Evolutionary conservation across 2,329 filamentous ascomycete species (phyloP).

Genomic region (Magnaporthiopsis incrustans): DNA sequence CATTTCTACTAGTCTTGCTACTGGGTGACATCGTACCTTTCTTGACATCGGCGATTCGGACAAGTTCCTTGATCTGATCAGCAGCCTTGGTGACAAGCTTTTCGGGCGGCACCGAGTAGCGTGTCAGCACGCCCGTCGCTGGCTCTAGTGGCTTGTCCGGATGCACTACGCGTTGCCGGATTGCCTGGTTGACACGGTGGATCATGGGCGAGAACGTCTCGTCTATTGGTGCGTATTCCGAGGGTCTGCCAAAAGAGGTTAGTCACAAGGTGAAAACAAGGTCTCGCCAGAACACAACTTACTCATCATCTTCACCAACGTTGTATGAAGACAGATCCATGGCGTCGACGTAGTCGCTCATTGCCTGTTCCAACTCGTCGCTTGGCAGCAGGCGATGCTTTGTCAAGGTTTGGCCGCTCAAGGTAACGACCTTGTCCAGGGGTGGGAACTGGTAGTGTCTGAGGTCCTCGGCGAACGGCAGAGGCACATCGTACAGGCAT

Average conservation of each 20-base stretch:
- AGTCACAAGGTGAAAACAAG: neutral
- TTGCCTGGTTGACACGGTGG: conserved; percentile 82
- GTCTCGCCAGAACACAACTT: conserved; percentile 19
- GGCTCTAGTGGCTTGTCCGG: conserved; percentile 56
- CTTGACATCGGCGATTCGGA: conserved; percentile 70
- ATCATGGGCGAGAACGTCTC: conserved; percentile 78
- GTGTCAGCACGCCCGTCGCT: conserved; percentile 52
- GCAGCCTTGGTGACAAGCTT: conserved; percentile 53
- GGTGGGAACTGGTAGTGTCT: conserved; percentile 87
- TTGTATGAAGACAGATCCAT: conserved; percentile 72
- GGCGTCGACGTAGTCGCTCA: conserved; percentile 85
- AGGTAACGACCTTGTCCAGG: conserved; percentile 76
- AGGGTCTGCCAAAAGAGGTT: conserved; percentile 25
- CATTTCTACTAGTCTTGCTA: too few relatives aligned
- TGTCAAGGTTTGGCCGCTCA: conserved; percentile 72
- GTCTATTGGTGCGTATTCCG: conserved; percentile 69
- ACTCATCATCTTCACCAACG: conserved; percentile 69
- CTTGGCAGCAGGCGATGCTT: conserved; percentile 79
- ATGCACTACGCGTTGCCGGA: conserved; percentile 73
- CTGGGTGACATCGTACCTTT: conserved; percentile 45
- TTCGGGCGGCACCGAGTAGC: conserved; percentile 65
- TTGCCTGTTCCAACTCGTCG: conserved; percentile 65
- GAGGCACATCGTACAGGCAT: conserved; percentile 78
- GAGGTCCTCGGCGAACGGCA: conserved; percentile 91
- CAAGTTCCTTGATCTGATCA: conserved; percentile 53